phyloP scores from a whole-genome alignment of 176 grass and related monocot genomes.

The Coix lacrymajobi region DNA sequence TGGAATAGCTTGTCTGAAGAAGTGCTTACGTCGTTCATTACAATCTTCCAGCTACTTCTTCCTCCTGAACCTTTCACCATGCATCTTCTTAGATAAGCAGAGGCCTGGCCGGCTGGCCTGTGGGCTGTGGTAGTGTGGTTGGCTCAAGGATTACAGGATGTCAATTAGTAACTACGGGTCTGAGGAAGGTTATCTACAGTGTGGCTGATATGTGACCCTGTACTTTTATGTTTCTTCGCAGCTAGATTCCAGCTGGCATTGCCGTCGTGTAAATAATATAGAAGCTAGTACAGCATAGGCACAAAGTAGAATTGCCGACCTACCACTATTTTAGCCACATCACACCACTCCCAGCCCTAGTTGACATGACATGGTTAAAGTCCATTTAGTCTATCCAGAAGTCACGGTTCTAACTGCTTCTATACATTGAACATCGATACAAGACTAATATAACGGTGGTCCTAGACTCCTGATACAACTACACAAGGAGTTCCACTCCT shows the following conservation, averaged over 20 bases:
- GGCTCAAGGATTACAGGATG: background rate
- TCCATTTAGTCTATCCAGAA: background rate
- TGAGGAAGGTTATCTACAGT: background rate
- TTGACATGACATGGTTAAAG: background rate
- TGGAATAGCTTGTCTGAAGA: background rate
- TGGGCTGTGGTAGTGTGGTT: background rate
- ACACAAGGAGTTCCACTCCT: background rate
- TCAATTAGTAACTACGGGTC: background rate
- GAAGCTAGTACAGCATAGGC: conserved; percentile 1
- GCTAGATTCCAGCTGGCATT: too few species aligned
- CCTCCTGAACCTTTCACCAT: background rate
- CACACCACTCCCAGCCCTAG: background rate
- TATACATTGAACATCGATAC: background rate
- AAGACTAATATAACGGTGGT: background rate
- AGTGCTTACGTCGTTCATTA: background rate
- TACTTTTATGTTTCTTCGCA: background rate
- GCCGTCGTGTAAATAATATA: too few species aligned
- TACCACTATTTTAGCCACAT: conserved; percentile 8
- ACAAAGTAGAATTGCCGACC: conserved; percentile 26
- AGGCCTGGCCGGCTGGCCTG: background rate
- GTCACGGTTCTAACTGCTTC: background rate
- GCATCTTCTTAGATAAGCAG: background rate
- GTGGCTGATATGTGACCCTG: background rate
- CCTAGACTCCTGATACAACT: background rate
- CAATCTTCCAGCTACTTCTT: background rate